Conservation (phyloP, 805 yeast genomes). For the Brettanomyces naardenensis region DNA sequence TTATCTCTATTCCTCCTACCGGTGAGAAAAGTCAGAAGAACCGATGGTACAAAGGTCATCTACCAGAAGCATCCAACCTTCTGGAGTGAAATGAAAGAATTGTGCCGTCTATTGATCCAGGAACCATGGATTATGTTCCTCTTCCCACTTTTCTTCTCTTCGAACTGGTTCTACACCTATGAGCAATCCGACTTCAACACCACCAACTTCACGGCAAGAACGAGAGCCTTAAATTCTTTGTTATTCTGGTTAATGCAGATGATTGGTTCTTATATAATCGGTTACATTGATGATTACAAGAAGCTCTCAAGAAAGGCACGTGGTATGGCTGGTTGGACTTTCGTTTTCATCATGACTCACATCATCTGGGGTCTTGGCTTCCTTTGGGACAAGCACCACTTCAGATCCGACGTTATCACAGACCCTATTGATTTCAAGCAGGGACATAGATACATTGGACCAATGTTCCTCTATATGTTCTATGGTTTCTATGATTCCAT, state of each 20-base stretch:
- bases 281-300: conserved; percentile 38
- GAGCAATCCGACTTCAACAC: conserved; percentile 54
- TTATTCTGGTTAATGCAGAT: conserved; percentile 57
- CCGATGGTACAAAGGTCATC: conserved; percentile 43
- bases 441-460: conserved; percentile 40
- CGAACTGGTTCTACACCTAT: conserved; percentile 63
- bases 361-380: conserved; percentile 57
- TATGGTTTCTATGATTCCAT: conserved; percentile 55
- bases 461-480: conserved; percentile 54
- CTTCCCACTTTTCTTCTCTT: conserved; percentile 56
- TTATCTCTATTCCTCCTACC: conserved; percentile 43
- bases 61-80: conserved; percentile 37
- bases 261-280: conserved; percentile 45
- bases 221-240: conserved; percentile 53
- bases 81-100: conserved; percentile 27
- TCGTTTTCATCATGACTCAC: conserved; percentile 30
- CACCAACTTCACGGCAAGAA: conserved; percentile 47
- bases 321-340: conserved; percentile 36
- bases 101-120: conserved; percentile 20
- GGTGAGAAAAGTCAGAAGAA: conserved; percentile 37
- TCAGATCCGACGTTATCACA: conserved; percentile 17
- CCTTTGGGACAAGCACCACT: conserved; percentile 23
- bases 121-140: conserved; percentile 32
- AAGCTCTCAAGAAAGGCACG: conserved; percentile 34
- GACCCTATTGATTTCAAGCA: conserved; percentile 38